Percentiles rank a stretch among this genome's conserved stretches.
These are phyloP conservation scores for Backusella australiensis DNA, from an alignment of 192 early-diverging fungal species.

Conservation along the genomic window DNA sequence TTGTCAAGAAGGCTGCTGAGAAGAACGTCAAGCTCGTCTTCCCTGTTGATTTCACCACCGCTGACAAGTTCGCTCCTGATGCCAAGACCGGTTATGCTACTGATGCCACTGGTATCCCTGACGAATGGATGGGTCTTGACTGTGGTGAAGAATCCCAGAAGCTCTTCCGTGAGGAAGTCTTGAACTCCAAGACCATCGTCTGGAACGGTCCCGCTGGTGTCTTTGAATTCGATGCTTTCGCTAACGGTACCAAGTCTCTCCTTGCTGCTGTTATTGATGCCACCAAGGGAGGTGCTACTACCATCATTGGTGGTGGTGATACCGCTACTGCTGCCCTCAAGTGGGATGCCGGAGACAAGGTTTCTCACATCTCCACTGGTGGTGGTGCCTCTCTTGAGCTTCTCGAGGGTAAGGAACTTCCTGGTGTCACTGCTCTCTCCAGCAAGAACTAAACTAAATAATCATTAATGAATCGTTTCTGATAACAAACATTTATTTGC, in stretches of 20 bases:
- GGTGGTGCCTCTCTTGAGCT: slow-evolving; percentile 96
- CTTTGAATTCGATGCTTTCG: slow-evolving; percentile 97
- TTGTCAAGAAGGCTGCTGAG: slow-evolving; percentile 88
- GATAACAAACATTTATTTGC: background rate
- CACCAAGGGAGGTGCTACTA: slow-evolving; percentile 80
- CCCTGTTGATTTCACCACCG: slow-evolving; percentile 87
- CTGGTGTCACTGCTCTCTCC: slow-evolving; percentile 72
- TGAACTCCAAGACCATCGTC: slow-evolving; percentile 86
- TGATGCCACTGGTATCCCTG: slow-evolving; percentile 83
- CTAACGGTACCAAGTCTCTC: slow-evolving; percentile 75
- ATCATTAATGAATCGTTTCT: background rate
- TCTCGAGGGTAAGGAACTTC: slow-evolving; percentile 91
- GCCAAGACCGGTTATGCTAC: slow-evolving; percentile 86
- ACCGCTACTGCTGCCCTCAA: slow-evolving; percentile 96
- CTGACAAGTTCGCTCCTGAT: slow-evolving; percentile 82
- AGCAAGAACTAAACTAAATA: slow-evolving; percentile 36
- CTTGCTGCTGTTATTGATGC: slow-evolving; percentile 87
- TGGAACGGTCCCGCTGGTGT: slow-evolving; percentile 99
- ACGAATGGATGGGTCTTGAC: slow-evolving; percentile 93
- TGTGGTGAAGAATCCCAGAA: slow-evolving; percentile 79
- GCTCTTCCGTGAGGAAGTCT: slow-evolving; percentile 65
- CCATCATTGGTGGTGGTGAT: slow-evolving; percentile 97
- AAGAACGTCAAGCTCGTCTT: slow-evolving; percentile 90
- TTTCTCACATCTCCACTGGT: slow-evolving; percentile 94
- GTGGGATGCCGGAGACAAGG: slow-evolving; percentile 76